Evolutionary conservation across 495 filamentous ascomycete species (phyloP), one percentile per base, ranked within the genome.

Genomic region (Friedmanniomyces simplex): DNA sequence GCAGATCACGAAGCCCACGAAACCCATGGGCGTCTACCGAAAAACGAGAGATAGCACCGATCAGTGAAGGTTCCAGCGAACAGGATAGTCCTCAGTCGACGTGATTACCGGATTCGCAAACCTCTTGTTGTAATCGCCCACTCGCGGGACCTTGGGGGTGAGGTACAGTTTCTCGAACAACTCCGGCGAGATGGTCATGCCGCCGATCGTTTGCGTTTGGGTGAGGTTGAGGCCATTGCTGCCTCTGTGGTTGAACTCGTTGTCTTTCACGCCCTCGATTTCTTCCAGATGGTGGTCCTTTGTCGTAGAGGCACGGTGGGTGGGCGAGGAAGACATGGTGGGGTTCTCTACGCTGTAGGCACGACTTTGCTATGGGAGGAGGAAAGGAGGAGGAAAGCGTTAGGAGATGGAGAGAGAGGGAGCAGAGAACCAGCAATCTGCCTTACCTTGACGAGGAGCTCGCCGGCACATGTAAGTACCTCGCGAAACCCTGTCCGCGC

Each of bases 131-230:
- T 72, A 72, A 57, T 80, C 77, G 46, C 72, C 74, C 1, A 69
- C 68, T 16, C 74, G 70, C 8, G 74, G 73, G 16, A 73, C 68
- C 56, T 81, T 79, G 1, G 77, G 77, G 1, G 77, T 74, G 21
- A 81, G 71, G 61, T 80, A 81, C 11, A 80, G 73, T 66, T 79
- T 80, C 68, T 81, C 77, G 43, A 79, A 81, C 22, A 80, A 68
- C 71, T 80, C 77, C 14, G 77, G 76, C 5, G 77, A 74, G 37
- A 65, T 61, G 18, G 58, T 62, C 59, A 65, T 59, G 43, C 37
- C 53, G 30, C 41, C 49, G 10, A 14, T 50, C 18, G 61, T 60
- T 51, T 59, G 55, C 20, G 47, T 57, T 16, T 52, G 54, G 22
- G 46, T 51, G 48, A 57, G 59, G 22, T 50, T 52, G 26, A 43